Percentiles rank a stretch among this genome's conserved stretches.
Evolutionary conservation across 2,329 filamentous ascomycete species (phyloP).

Genomic region (Pseudopithomyces chartarum): DNA sequence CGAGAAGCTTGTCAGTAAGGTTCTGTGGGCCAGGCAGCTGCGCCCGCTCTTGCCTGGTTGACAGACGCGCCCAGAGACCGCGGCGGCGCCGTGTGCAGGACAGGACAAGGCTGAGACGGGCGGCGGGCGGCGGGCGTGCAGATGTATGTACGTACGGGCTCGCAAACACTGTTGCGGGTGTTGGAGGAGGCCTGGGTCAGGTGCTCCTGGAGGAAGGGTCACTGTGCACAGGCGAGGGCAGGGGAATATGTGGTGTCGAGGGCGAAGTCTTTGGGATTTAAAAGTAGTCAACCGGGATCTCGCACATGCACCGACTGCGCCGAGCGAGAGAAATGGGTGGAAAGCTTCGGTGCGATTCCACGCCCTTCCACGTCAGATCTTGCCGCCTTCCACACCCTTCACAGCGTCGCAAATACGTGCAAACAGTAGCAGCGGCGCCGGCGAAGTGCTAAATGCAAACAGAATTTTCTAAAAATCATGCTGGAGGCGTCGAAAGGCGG

Average conservation of each 20-base stretch:
- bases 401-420: conserved; percentile 15
- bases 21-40: conserved; percentile 6
- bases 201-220: not conserved
- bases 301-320: conserved; percentile 38
- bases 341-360: conserved; percentile 43
- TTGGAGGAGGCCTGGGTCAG: not conserved
- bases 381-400: conserved; percentile 30
- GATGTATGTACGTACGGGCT: not conserved
- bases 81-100: not conserved
- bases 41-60: not conserved
- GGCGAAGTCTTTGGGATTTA: conserved; percentile 36
- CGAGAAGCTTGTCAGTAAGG: not conserved
- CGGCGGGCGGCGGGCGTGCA: not conserved
- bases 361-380: conserved; percentile 35
- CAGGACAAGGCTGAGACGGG: conserved; percentile 4
- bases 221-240: not conserved
- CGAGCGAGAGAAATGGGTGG: conserved; percentile 27
- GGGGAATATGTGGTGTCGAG: conserved; percentile 8
- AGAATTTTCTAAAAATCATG: not conserved
- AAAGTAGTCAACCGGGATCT: conserved; percentile 37
- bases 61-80: not conserved
- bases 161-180: not conserved
- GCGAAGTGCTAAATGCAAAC: not conserved
- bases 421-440: conserved; percentile 7
- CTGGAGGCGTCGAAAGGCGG: not conserved